phyloP scores from a whole-genome alignment of 2,329 filamentous ascomycete species.

The Mycosphaerella arachidis region DNA sequence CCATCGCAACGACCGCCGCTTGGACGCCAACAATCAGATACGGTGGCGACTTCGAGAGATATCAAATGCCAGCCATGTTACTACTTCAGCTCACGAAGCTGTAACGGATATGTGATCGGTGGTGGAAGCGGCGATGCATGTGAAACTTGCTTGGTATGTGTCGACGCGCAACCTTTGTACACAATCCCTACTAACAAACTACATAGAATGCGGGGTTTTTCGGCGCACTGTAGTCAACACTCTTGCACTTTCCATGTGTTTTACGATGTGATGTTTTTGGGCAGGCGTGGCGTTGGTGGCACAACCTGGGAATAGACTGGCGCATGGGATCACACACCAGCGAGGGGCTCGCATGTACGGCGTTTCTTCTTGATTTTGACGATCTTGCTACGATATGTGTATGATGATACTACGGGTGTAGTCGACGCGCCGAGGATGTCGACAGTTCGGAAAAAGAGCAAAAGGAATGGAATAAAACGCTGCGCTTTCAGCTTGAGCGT shows the following conservation, averaged over 20 bases:
- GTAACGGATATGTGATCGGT: slow-evolving; percentile 35
- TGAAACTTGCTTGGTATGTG: slow-evolving; percentile 29
- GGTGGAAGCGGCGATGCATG: slow-evolving; percentile 33
- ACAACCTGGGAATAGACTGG: background rate
- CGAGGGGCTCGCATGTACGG: background rate
- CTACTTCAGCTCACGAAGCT: slow-evolving; percentile 35
- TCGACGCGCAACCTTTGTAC: background rate
- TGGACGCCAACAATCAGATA: slow-evolving; percentile 10
- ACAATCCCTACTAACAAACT: slow-evolving; percentile 4
- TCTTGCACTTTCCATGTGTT: background rate
- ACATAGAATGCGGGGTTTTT: slow-evolving; percentile 32
- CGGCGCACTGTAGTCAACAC: slow-evolving; percentile 18
- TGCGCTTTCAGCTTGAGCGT: no score
- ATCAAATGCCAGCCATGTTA: slow-evolving; percentile 34
- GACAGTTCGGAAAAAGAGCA: background rate
- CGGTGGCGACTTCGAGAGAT: slow-evolving; percentile 19
- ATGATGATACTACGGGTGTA: background rate
- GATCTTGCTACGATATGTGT: background rate
- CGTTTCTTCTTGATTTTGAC: background rate
- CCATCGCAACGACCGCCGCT: slow-evolving; percentile 6
- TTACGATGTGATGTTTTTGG: slow-evolving; percentile 3
- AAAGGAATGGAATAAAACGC: no score
- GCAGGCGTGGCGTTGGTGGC: slow-evolving; percentile 2
- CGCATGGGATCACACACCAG: background rate
- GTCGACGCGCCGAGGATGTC: background rate